Evolutionary conservation across 495 filamentous ascomycete genomes (phyloP).

Genomic region (Jackrogersella minutella): DNA sequence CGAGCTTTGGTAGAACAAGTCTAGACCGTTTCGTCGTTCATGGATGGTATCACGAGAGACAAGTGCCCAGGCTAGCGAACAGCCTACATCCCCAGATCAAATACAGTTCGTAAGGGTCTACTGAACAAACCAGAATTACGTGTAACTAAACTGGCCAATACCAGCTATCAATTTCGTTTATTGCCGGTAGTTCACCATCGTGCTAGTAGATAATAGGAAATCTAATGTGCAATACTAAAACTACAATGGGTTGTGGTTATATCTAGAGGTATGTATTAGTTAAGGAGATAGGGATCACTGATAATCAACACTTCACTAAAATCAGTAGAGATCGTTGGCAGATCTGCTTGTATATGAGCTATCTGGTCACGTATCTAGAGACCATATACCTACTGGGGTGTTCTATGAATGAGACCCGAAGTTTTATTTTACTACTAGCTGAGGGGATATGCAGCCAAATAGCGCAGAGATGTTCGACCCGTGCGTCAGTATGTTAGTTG

Average conservation of each 20-base stretch:
- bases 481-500: not conserved
- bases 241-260: too few species aligned
- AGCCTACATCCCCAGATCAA: too few species aligned
- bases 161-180: too few species aligned
- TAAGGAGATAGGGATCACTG: not conserved
- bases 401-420: not conserved
- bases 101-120: too few species aligned
- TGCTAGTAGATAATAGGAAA: too few species aligned
- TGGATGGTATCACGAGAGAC: not conserved
- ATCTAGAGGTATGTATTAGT: too few species aligned
- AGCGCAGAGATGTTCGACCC: not conserved
- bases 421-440: not conserved
- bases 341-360: not conserved
- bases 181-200: too few species aligned
- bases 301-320: not conserved
- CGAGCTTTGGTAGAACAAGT: not conserved
- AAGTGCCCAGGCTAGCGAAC: too few species aligned
- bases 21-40: not conserved
- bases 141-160: too few species aligned
- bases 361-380: not conserved
- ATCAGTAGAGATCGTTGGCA: not conserved
- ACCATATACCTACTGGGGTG: not conserved
- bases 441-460: not conserved
- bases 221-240: too few species aligned
- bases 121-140: too few species aligned